phyloP scores from a whole-genome alignment of 2,329 filamentous ascomycete species.

The Chrysosphaeria jannelii region DNA sequence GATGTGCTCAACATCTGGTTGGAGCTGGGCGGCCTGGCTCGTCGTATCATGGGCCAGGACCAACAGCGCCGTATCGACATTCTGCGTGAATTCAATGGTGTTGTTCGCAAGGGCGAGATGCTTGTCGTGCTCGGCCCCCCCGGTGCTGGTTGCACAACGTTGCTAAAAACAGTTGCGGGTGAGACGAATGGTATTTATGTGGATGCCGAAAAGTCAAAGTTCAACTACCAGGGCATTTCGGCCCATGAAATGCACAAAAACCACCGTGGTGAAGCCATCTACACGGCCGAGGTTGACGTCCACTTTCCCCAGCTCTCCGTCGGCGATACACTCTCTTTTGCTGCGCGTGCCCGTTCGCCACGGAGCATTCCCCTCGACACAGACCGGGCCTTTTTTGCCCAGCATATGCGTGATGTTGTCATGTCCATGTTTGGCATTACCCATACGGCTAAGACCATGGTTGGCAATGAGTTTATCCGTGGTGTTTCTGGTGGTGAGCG shows the following conservation, averaged over 20 bases:
- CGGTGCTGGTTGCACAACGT: conserved; percentile 49
- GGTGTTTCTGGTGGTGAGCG: conserved; percentile 48
- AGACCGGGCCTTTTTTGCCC: conserved; percentile 15
- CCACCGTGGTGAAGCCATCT: conserved; percentile 65
- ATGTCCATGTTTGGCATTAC: conserved; percentile 50
- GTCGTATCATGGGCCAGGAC: conserved; percentile 18
- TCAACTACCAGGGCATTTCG: conserved; percentile 56
- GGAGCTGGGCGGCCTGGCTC: conserved; percentile 13
- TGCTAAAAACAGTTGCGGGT: conserved; percentile 59
- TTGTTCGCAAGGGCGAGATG: conserved; percentile 45
- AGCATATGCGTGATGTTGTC: conserved; percentile 37
- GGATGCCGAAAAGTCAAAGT: conserved; percentile 29
- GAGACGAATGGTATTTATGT: conserved; percentile 57
- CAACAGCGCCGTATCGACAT: conserved; percentile 33
- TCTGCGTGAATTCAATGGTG: conserved; percentile 32
- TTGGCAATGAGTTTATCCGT: conserved; percentile 46
- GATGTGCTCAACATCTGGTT: conserved; percentile 31
- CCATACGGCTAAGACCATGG: conserved; percentile 40
- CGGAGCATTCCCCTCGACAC: conserved; percentile 28
- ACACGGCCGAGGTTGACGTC: conserved; percentile 58
- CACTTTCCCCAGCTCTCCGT: conserved; percentile 53
- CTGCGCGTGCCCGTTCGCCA: conserved; percentile 37
- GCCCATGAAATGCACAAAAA: conserved; percentile 45
- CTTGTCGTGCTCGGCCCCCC: conserved; percentile 45
- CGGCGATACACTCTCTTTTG: conserved; percentile 52